These are phyloP conservation scores for Knoxia roxburghii DNA, from an alignment of 257 asterid genomes.

Conservation along the genomic window DNA sequence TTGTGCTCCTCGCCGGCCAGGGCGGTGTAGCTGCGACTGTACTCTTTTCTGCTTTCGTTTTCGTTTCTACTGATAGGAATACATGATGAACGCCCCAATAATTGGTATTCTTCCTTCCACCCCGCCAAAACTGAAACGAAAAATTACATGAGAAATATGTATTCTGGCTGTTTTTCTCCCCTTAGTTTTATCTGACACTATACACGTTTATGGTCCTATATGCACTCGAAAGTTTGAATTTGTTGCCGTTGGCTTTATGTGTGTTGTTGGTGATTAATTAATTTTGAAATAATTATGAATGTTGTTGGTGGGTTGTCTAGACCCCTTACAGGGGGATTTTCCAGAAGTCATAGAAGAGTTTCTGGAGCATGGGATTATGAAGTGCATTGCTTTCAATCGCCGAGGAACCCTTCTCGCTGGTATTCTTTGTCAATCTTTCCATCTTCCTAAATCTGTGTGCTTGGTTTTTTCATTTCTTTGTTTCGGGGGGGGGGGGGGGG, in stretches of 20 bases:
- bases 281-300: neutral
- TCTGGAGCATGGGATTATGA: slow-evolving; percentile 75
- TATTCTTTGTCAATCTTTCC: slow-evolving; percentile 14
- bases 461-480: neutral
- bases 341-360: slow-evolving; percentile 92
- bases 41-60: neutral
- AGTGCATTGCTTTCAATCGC: slow-evolving; percentile 84
- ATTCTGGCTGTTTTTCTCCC: neutral
- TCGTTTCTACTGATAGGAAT: neutral
- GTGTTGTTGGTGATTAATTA: neutral
- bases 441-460: neutral
- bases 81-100: slow-evolving; percentile 55
- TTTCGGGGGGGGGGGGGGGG: too few relatives aligned
- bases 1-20: neutral
- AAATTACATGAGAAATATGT: neutral
- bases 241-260: neutral
- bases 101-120: slow-evolving; percentile 36
- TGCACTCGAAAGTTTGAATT: neutral
- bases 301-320: slow-evolving; percentile 27
- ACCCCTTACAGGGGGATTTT: slow-evolving; percentile 89
- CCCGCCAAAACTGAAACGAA: neutral
- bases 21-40: neutral
- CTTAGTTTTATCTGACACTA: neutral
- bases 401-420: slow-evolving; percentile 97
- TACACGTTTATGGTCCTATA: neutral